Percentiles rank a stretch among this genome's conserved stretches.
These are phyloP conservation scores for Podaxis sp. DNA, from an alignment of 768 basidiomycete species.

Conservation along the genomic window DNA sequence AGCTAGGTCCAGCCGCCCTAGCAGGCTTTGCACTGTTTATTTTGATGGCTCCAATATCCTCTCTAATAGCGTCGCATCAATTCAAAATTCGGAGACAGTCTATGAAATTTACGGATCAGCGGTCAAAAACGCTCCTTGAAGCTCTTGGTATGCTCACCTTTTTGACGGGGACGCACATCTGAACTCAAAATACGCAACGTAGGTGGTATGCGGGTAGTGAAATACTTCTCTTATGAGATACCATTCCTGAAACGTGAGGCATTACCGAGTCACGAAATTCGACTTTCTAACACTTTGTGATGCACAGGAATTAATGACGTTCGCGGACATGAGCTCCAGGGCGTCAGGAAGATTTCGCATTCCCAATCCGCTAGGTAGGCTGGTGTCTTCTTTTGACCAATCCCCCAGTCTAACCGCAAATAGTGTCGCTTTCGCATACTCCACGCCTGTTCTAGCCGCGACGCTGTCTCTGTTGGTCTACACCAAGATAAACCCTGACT, in stretches of 20 bases:
- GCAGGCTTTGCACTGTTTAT: constrained; percentile 70
- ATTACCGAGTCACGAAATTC: neutral
- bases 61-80: constrained; percentile 58
- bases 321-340: constrained; percentile 52
- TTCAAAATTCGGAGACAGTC: constrained; percentile 51
- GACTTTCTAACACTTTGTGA: neutral
- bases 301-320: constrained; percentile 49
- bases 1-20: constrained; percentile 70
- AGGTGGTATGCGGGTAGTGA: constrained; percentile 71
- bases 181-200: neutral
- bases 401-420: constrained; percentile 11
- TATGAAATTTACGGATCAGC: constrained; percentile 61
- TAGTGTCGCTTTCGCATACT: constrained; percentile 53
- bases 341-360: constrained; percentile 55
- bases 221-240: constrained; percentile 72
- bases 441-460: constrained; percentile 62
- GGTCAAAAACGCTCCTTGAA: constrained; percentile 65
- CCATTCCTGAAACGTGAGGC: constrained; percentile 61
- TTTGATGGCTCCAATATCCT: constrained; percentile 60
- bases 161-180: neutral
- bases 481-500: constrained; percentile 37
- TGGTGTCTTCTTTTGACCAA: constrained; percentile 8
- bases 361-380: constrained; percentile 61
- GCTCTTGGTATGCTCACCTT: constrained; percentile 42
- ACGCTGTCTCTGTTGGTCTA: constrained; percentile 64